Conservation (phyloP, 805 yeast genomes). For the Huiozyma sinensis region DNA sequence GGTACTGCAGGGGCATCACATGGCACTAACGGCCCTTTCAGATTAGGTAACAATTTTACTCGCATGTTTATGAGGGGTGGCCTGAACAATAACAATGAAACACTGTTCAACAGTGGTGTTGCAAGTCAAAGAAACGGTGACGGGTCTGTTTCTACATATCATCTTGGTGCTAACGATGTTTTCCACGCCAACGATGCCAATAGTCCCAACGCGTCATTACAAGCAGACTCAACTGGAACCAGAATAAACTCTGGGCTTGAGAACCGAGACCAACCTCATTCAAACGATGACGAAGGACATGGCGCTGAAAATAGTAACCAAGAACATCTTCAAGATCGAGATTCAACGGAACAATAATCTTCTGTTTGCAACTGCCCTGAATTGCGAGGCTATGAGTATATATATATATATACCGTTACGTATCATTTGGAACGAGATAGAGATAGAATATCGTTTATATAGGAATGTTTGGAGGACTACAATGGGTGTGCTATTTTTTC, state of each 20-base stretch:
- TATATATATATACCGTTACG: no score
- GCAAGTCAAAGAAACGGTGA: constrained; percentile 24
- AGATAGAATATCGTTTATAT: neutral
- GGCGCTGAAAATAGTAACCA: neutral
- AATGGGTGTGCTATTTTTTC: neutral
- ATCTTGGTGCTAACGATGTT: constrained; percentile 3
- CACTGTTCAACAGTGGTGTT: constrained; percentile 22
- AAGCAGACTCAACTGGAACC: neutral
- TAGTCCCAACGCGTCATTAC: no score
- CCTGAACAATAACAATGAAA: neutral
- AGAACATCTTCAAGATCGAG: neutral
- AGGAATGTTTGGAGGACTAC: neutral
- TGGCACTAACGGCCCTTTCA: neutral
- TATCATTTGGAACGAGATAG: no score
- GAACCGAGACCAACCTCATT: no score
- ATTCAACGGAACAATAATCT: neutral
- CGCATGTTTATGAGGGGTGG: neutral
- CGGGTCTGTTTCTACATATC: constrained; percentile 21
- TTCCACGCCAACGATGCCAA: neutral
- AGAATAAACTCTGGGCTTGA: neutral
- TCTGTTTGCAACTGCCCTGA: neutral
- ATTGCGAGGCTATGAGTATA: no score
- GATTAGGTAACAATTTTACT: neutral
- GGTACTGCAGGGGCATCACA: neutral
- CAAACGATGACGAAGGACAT: no score